Evolutionary conservation across 2,329 filamentous ascomycete species (phyloP).

Genomic region (Pseudopyrenochaeta lycopersici): DNA sequence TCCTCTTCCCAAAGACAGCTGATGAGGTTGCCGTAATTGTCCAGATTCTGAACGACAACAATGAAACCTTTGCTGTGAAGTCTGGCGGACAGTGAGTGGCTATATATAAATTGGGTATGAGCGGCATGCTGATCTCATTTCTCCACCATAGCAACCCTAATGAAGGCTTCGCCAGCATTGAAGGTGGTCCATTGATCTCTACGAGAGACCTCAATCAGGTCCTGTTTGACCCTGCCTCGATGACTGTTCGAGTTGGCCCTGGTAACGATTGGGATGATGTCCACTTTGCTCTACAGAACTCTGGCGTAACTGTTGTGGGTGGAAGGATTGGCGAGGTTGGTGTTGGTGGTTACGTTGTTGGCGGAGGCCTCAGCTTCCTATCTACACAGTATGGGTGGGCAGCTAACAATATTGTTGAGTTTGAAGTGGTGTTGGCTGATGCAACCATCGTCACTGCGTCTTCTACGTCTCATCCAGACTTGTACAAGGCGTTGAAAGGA

Average conservation of each 20-base stretch:
- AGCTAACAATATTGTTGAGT: conserved; percentile 31
- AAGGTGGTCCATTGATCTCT: conserved; percentile 9
- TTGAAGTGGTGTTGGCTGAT: conserved; percentile 48
- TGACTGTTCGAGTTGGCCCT: conserved; percentile 37
- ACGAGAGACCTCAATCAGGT: background rate
- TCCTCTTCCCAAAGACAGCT: conserved; percentile 47
- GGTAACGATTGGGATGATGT: conserved; percentile 46
- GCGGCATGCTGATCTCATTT: too few relatives aligned
- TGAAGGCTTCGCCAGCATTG: conserved; percentile 22
- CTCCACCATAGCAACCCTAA: conserved; percentile 11
- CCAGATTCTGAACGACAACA: conserved; percentile 53
- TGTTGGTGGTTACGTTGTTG: conserved; percentile 43
- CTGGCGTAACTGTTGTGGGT: conserved; percentile 31
- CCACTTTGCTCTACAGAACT: conserved; percentile 28
- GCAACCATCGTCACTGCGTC: conserved; percentile 29
- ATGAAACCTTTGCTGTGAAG: conserved; percentile 56
- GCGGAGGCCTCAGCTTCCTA: conserved; percentile 33
- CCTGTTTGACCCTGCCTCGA: conserved; percentile 1
- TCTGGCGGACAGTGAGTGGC: conserved; percentile 51
- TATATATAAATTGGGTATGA: conserved; percentile 1
- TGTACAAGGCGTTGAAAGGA: conserved; percentile 45
- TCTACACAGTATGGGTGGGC: conserved; percentile 22
- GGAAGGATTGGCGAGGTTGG: conserved; percentile 43
- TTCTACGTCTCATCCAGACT: conserved; percentile 12
- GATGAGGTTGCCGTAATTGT: conserved; percentile 63